These are phyloP conservation scores for Agaricales sp. DNA, from an alignment of 1,284 basidiomycete species.

Conservation along the genomic window DNA sequence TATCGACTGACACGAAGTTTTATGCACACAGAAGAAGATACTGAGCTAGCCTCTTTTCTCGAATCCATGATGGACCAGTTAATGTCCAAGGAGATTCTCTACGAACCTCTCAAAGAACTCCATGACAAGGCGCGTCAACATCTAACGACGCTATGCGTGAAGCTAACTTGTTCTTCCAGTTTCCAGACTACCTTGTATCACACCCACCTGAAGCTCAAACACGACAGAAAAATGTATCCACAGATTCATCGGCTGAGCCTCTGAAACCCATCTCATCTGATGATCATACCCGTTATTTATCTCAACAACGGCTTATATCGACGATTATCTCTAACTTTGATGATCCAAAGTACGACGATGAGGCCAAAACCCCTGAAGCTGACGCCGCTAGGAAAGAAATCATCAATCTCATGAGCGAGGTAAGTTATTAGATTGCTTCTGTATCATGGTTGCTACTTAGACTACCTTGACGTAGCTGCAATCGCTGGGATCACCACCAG, in stretches of 20 bases:
- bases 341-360: slow-evolving; percentile 53
- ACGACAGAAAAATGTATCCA: neutral
- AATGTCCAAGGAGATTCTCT: slow-evolving; percentile 89
- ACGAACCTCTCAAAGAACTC: slow-evolving; percentile 89
- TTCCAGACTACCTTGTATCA: slow-evolving; percentile 64
- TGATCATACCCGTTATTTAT: slow-evolving; percentile 62
- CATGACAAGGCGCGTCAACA: slow-evolving; percentile 56
- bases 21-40: slow-evolving; percentile 40
- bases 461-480: slow-evolving; percentile 52
- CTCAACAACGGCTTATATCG: slow-evolving; percentile 56
- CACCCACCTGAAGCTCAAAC: slow-evolving; percentile 31
- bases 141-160: slow-evolving; percentile 4
- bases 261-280: slow-evolving; percentile 32
- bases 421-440: slow-evolving; percentile 20
- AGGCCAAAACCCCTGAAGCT: slow-evolving; percentile 44
- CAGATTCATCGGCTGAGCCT: neutral
- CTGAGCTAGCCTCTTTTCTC: slow-evolving; percentile 66
- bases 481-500: slow-evolving; percentile 77
- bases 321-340: slow-evolving; percentile 73
- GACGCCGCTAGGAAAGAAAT: slow-evolving; percentile 42
- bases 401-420: slow-evolving; percentile 70
- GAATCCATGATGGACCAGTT: slow-evolving; percentile 91
- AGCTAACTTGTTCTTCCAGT: slow-evolving; percentile 35
- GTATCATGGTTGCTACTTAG: neutral
- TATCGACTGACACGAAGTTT: neutral